These are phyloP conservation scores for Geotrichum macrosporum DNA, from an alignment of 1,139 yeast genomes.

Conservation along the genomic window DNA sequence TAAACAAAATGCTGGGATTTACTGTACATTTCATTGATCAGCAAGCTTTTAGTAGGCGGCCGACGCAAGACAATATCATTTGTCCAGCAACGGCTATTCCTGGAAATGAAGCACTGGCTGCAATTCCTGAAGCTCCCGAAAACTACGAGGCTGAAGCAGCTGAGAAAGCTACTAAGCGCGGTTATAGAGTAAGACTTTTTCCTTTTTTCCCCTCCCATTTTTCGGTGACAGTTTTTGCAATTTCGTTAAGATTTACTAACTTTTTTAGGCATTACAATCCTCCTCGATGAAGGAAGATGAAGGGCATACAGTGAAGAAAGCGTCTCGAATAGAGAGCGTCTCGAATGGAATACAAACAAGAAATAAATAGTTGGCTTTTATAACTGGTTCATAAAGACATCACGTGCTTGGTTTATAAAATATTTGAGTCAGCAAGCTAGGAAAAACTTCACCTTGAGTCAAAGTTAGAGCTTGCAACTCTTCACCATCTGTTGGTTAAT, in stretches of 20 bases:
- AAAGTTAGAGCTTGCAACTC: not conserved
- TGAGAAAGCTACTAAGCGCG: conserved; percentile 3
- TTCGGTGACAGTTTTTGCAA: no score
- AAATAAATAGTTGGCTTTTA: no score
- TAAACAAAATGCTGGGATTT: conserved; percentile 30
- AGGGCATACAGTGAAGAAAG: conserved; percentile 3
- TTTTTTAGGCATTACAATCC: conserved; percentile 4
- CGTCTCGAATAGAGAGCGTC: not conserved
- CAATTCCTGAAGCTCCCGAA: conserved; percentile 13
- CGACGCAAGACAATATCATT: not conserved
- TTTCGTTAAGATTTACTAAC: conserved; percentile 2
- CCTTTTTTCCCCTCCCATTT: not conserved
- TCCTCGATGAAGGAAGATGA: not conserved
- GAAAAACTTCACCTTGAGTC: no score
- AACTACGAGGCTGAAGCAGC: conserved; percentile 3
- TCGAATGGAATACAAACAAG: no score
- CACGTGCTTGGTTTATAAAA: not conserved
- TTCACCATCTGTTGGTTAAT: no score
- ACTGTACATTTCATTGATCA: conserved; percentile 13
- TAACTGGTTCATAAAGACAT: not conserved
- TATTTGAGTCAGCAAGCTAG: no score
- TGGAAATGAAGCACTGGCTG: conserved; percentile 8
- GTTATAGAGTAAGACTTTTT: conserved; percentile 2
- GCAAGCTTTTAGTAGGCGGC: conserved; percentile 4
- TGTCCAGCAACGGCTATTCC: conserved; percentile 5